A percentile compares a stretch with the other conserved stretches of the same genome.
Evolutionary conservation across 2,329 filamentous ascomycete species (phyloP).

Genomic region (Akanthomyces lecanii): DNA sequence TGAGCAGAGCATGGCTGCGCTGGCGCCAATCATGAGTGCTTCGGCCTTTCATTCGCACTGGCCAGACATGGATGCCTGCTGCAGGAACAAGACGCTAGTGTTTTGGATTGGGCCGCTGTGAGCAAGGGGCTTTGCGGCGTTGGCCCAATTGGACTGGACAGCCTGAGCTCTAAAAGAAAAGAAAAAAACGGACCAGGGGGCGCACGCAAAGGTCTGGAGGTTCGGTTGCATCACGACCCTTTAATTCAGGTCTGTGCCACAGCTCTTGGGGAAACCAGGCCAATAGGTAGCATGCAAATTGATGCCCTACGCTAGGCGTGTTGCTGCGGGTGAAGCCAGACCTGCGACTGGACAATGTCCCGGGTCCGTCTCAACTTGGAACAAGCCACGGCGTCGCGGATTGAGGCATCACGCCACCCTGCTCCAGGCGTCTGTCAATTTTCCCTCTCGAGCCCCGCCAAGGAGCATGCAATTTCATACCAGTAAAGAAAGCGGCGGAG

Average conservation of each 20-base stretch:
- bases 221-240: constrained; percentile 5
- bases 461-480: neutral
- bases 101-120: constrained; percentile 12
- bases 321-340: neutral
- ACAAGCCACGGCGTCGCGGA: constrained; percentile 14
- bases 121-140: neutral
- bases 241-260: constrained; percentile 11
- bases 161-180: neutral
- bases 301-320: neutral
- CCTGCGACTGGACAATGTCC: constrained; percentile 9
- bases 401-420: constrained; percentile 7
- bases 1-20: neutral
- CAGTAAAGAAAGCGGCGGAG: neutral
- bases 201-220: neutral
- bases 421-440: neutral
- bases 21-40: neutral
- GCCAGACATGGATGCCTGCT: neutral
- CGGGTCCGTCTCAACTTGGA: constrained; percentile 16
- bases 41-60: neutral
- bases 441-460: neutral
- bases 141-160: neutral
- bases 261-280: neutral
- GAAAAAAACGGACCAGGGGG: constrained; percentile 5
- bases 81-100: constrained; percentile 14
- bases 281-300: neutral